Conservation (phyloP, 345 rosid genomes). For the Rhodamnia rubescens region DNA sequence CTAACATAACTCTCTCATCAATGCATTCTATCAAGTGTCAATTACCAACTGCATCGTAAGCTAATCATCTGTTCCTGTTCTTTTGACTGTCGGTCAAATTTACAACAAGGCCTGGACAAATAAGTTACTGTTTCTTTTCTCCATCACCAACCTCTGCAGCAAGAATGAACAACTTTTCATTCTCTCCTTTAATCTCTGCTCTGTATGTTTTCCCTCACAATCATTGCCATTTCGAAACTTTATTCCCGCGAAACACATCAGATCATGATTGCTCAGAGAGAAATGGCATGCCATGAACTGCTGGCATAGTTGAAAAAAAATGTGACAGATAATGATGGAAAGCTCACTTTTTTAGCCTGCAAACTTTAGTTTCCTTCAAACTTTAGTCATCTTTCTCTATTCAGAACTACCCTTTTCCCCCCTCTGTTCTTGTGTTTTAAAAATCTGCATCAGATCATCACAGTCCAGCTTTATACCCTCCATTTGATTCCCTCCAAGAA, state of each 20-base stretch:
- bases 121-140: not conserved
- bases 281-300: not conserved
- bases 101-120: not conserved
- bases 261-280: not conserved
- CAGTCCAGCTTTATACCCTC: not conserved
- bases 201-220: not conserved
- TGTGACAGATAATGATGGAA: not conserved
- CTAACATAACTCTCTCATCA: not conserved
- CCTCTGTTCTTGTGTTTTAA: not conserved
- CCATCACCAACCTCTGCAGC: not conserved
- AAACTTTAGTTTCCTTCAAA: not conserved
- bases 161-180: not conserved
- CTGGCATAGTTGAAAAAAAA: not conserved
- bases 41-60: not conserved
- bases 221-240: not conserved
- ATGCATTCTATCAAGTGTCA: not conserved
- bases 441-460: not conserved
- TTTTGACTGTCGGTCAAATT: not conserved
- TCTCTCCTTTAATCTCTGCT: not conserved
- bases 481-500: not conserved
- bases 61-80: not conserved
- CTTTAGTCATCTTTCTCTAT: not conserved
- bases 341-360: not conserved
- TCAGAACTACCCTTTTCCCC: not conserved
- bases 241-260: not conserved